Evolutionary conservation across 2,329 filamentous ascomycete genomes (phyloP).

Genomic region (Colletotrichum filicis): DNA sequence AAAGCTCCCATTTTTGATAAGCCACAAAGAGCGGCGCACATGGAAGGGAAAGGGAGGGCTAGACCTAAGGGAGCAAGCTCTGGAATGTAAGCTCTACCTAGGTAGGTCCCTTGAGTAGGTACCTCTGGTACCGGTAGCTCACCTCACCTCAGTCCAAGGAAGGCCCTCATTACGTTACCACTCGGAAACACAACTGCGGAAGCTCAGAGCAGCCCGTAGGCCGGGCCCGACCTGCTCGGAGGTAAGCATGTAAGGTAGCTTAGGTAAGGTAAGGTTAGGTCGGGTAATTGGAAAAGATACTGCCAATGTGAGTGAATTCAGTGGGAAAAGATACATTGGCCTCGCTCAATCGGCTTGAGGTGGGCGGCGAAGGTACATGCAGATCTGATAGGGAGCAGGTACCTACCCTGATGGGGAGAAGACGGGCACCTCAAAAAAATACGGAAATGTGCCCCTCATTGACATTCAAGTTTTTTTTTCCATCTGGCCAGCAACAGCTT

Average conservation of each 20-base stretch:
- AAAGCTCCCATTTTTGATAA: neutral
- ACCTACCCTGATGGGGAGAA: conserved; percentile 1
- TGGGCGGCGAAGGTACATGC: neutral
- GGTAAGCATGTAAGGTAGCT: neutral
- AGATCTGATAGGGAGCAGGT: neutral
- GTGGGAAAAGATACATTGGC: neutral
- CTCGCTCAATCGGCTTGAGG: neutral
- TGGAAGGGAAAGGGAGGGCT: conserved; percentile 10
- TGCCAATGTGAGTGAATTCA: neutral
- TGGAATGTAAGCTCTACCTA: conserved; percentile 10
- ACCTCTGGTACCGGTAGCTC: neutral
- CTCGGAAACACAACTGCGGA: neutral
- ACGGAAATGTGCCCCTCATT: conserved; percentile 1
- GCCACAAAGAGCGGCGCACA: conserved; percentile 10
- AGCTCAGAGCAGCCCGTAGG: neutral
- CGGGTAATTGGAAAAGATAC: neutral
- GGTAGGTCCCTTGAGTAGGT: too few species aligned
- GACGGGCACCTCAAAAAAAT: too few species aligned
- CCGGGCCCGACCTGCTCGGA: conserved; percentile 27
- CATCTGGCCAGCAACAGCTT: neutral
- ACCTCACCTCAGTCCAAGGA: neutral
- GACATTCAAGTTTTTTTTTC: neutral
- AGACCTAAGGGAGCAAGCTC: conserved; percentile 29
- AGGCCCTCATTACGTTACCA: neutral
- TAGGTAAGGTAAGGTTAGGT: conserved; percentile 13